Evolutionary conservation across 2,329 filamentous ascomycete species (phyloP).

Genomic region (Pestalotiopsis sp.): DNA sequence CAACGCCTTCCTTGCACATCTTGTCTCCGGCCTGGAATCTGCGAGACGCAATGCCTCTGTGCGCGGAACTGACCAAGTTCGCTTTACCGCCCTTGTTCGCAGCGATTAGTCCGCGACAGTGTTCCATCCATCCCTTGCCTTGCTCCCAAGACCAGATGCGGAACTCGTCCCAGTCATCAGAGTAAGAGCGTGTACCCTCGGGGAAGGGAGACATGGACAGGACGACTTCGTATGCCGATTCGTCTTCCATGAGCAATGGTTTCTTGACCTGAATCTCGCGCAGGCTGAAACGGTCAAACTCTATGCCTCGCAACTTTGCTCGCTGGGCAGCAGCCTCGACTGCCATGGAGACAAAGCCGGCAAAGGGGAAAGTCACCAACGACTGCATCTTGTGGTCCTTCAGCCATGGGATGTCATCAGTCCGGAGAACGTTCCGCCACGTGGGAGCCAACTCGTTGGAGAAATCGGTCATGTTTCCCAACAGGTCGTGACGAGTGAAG

Average conservation of each 20-base stretch:
- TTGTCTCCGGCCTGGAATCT: constrained; percentile 11
- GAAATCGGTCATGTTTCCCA: constrained; percentile 35
- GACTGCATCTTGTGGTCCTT: constrained; percentile 51
- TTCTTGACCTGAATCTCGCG: constrained; percentile 37
- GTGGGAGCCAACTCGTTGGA: constrained; percentile 37
- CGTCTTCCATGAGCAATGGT: constrained; percentile 37
- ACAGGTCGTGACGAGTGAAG: constrained; percentile 35
- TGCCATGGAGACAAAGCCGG: constrained; percentile 45
- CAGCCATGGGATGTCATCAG: constrained; percentile 46
- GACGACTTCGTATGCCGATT: constrained; percentile 37
- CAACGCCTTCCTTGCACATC: constrained; percentile 9
- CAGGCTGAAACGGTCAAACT: constrained; percentile 35
- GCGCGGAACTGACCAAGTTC: constrained; percentile 5
- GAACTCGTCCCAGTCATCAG: constrained; percentile 31
- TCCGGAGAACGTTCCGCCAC: constrained; percentile 40
- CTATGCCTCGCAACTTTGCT: constrained; percentile 28
- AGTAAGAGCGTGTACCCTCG: constrained; percentile 25
- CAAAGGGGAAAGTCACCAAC: constrained; percentile 47
- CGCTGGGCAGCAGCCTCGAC: constrained; percentile 26
- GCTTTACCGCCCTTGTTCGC: constrained; percentile 8
- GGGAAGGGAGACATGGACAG: constrained; percentile 33
- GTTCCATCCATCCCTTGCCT: constrained; percentile 30
- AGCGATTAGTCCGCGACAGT: constrained; percentile 29
- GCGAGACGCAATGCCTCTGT: not conserved
- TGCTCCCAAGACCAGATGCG: constrained; percentile 32